phyloP scores from a whole-genome alignment of 2,329 filamentous ascomycete genomes.

The Fusarium sp. region DNA sequence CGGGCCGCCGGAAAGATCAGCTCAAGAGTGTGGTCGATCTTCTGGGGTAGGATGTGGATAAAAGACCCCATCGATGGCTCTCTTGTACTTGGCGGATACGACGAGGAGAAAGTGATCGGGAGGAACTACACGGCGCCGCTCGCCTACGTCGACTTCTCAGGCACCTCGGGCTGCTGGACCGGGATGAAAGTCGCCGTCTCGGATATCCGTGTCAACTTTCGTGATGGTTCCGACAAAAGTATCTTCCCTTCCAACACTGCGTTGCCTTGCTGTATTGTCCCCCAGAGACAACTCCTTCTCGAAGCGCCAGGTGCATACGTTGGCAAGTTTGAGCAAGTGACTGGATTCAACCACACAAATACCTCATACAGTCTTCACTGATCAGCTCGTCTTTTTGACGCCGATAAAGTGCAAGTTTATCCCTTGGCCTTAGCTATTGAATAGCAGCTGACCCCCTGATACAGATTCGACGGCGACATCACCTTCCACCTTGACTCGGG shows the following conservation, averaged over 20 bases:
- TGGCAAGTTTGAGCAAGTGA: slow-evolving; percentile 35
- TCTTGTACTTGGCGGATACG: slow-evolving; percentile 50
- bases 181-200: slow-evolving; percentile 40
- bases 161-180: slow-evolving; percentile 34
- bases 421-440: fast-evolving
- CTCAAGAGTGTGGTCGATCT: slow-evolving; percentile 51
- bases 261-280: slow-evolving; percentile 47
- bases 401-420: slow-evolving; percentile 17
- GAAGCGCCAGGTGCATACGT: slow-evolving; percentile 42
- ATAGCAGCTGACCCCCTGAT: background rate
- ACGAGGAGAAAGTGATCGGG: slow-evolving; percentile 48
- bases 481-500: slow-evolving; percentile 46
- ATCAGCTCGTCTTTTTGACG: slow-evolving; percentile 29
- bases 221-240: slow-evolving; percentile 41
- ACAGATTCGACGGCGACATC: slow-evolving; percentile 46
- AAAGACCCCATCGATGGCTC: slow-evolving; percentile 46
- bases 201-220: slow-evolving; percentile 45
- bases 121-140: slow-evolving; percentile 45
- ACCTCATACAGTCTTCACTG: slow-evolving; percentile 31
- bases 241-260: slow-evolving; percentile 43
- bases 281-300: slow-evolving; percentile 47
- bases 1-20: slow-evolving; percentile 38
- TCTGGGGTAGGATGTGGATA: slow-evolving; percentile 51
- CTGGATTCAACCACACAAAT: slow-evolving; percentile 16
- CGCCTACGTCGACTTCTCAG: slow-evolving; percentile 27